A percentile compares a stretch with the other conserved stretches of the same genome.
Conservation (phyloP, 2,329 filamentous ascomycete genomes). For the Blumeria graminis region DNA sequence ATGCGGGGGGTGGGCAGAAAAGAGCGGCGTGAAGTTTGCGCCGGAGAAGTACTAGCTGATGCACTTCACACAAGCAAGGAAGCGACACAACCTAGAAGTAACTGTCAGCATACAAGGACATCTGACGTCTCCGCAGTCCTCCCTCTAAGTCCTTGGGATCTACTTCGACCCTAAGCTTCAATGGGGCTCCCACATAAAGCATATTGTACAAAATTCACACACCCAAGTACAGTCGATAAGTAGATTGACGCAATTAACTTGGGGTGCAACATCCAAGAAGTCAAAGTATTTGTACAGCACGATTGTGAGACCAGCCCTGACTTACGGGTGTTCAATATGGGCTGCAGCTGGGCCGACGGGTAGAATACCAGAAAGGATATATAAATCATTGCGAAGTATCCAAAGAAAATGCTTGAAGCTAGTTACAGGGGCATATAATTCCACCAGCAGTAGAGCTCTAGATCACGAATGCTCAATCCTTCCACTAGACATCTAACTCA, state of each 20-base stretch:
- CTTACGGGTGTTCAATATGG: no score
- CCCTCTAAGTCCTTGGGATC: neutral
- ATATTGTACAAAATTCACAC: no score
- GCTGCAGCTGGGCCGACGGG: neutral
- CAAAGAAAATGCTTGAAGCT: neutral
- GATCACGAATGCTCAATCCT: no score
- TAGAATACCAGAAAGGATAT: neutral
- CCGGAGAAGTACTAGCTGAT: slow-evolving; percentile 1
- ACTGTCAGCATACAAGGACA: neutral
- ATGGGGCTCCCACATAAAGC: no score
- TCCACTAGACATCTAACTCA: no score
- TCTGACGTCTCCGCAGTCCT: neutral
- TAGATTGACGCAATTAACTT: no score
- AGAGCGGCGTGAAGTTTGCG: neutral
- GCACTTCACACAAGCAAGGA: no score
- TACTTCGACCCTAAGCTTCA: neutral
- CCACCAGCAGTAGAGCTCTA: neutral
- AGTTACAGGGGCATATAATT: neutral
- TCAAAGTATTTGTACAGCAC: no score
- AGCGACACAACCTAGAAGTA: no score
- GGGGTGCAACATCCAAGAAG: no score
- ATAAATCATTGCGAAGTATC: neutral
- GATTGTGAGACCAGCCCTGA: no score
- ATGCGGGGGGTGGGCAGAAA: neutral
- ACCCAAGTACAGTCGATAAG: no score